Evolutionary conservation across 129 eudicot species (phyloP), one percentile per base, ranked within the genome.

Genomic region (Saussurea involucrata): DNA sequence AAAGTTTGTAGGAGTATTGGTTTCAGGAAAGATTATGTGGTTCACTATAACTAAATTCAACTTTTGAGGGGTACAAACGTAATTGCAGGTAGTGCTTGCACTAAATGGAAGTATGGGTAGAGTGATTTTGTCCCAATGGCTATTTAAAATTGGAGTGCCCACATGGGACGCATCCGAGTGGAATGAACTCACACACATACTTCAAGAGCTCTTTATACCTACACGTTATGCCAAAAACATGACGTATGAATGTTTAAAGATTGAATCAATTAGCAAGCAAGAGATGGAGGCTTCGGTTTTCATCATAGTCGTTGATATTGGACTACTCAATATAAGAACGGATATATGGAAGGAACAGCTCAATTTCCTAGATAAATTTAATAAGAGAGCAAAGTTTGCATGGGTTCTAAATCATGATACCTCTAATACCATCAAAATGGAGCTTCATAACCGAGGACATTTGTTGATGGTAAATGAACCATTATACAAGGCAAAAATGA

Each of bases 341-440:
- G 84, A 73, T 66, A 87, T 92, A 71, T 95, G 99, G 99, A 89
- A 83, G 72, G 94, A 92, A 58, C 99, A 95, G 79, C 87, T 95
- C 4, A 88, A 82, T 53, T 92, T 85, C 76, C 92, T 95, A 1
- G 88, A 88, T 42, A 76, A 49, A 10, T 92, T 83, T 84, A 25
- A 61, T 21, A 75, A 73, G 40, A 74, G 28, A 68, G 95, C 90
- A 57, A 88, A 86, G 73, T 95, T 95, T 63, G 99, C 99, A 9
- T 95, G 99, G 99, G 80, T 92, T 79, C 71, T 95, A 72, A 88
- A 89, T 69, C 99, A 95, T 36, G 96, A 92, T 72, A 92, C 96
- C 60, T 89, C 92, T 36, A 95, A 81, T 68, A 72, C 78, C 71
- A 65, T 92, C 29, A 95, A 95, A 79, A 82, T 81, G 73, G 99